These are phyloP conservation scores for Backusella morwellensis DNA, from an alignment of 192 early-diverging fungal species.

Conservation along the genomic window DNA sequence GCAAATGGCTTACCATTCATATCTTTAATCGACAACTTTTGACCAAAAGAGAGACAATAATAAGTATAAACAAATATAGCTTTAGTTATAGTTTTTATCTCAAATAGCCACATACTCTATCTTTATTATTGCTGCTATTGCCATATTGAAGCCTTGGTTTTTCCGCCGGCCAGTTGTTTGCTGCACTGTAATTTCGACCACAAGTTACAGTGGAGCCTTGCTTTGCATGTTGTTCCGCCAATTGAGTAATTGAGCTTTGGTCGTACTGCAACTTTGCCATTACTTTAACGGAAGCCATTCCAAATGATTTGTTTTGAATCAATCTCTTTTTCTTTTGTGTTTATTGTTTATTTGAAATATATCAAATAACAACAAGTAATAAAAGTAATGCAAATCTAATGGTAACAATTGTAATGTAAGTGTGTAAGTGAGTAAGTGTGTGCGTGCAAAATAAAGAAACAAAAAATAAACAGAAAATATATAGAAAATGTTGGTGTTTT, in stretches of 20 bases:
- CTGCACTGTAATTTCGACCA: background rate
- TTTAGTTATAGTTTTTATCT: too few species aligned
- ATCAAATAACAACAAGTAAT: background rate
- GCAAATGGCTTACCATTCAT: constrained; percentile 6
- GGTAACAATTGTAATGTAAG: background rate
- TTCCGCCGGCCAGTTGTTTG: constrained; percentile 4
- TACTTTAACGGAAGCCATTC: constrained; percentile 29
- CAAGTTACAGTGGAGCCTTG: constrained; percentile 17
- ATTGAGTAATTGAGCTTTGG: constrained; percentile 25
- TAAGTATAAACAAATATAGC: background rate
- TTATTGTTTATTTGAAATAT: background rate
- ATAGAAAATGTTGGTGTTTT: too few species aligned
- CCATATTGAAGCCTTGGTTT: background rate
- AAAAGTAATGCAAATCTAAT: background rate
- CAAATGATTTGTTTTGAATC: background rate
- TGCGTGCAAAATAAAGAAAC: background rate
- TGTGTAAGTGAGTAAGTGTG: too few species aligned
- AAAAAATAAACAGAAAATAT: background rate
- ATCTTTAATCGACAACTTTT: background rate
- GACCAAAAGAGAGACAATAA: background rate
- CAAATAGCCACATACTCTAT: background rate
- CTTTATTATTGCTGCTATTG: background rate
- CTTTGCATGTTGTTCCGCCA: constrained; percentile 27
- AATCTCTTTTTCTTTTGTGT: background rate
- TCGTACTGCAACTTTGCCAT: constrained; percentile 31